Base-by-base conservation (phyloP, 108 stramenopile species). In the Parietichytrium sp. region DNA sequence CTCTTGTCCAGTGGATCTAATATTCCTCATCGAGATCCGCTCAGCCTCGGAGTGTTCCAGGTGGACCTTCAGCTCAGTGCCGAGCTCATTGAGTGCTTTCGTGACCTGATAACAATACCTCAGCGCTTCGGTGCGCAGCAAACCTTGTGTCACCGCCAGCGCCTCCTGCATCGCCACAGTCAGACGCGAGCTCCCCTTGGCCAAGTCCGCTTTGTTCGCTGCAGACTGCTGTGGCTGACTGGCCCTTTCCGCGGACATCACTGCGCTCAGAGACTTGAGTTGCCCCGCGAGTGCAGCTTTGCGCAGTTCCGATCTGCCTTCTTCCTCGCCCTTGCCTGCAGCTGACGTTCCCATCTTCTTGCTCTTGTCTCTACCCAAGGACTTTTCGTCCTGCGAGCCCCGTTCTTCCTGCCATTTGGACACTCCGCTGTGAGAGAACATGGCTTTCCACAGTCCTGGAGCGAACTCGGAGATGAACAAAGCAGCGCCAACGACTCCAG, bases 271-370 rank as follows among this genome's bases (percentile, higher is more conserved):
- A 20, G 38, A 6, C 61, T 72, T 72, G 42, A 72, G 61, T 25
- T 72, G 61, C 38, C 61, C 45, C 0, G 61, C 61, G 33, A 72
- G 61, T n/a, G 1, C 20, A n/a, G 10, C 8, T 33, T 42, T 33
- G n/a, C n/a, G n/a, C n/a, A n/a, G n/a, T n/a, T n/a, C n/a, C n/a
- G n/a, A n/a, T n/a, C n/a, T n/a, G n/a, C n/a, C n/a, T 42, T 72
- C 61, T 20, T 72, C 61, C 42, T 72, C 61, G 61, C 61, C 61
- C 45, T 72, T 72, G 3, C 20, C 61, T 20, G 36, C 61, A 29
- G 1, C 20, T 1, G 54, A 20, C 0, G 25, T 20, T 13, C 2
- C 26, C 54, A n/a, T 29, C 20, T 55, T 55, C 0, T 1, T 27
- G 25, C 23, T 55, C 1, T 29, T 26, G 54, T 20, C 1, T 55